Evolutionary conservation across 306 rosid genomes (phyloP), one percentile per base, ranked within the genome.

Genomic region (Boehmeria nivea): DNA sequence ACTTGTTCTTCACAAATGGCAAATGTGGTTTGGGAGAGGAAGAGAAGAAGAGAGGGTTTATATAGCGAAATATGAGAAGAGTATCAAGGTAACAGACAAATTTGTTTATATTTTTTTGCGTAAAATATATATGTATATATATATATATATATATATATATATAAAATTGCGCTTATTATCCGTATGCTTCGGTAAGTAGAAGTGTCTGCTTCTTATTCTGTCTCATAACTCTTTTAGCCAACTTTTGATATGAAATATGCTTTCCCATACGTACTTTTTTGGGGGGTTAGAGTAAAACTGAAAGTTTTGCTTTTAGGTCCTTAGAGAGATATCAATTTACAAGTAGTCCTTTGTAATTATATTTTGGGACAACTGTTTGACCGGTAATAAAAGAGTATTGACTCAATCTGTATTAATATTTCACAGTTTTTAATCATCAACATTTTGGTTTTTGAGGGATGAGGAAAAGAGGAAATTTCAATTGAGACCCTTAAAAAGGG

Each of bases 1-100:
- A 39, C 6, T 37, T 23, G 23, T 23, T 50, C 26, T 67, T 67
- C 33, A 14, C 16, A 21, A 50, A n/a, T 23, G 44, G 50, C 34
- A 49, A 23, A 23, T 44, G 38, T 14, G 43, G 36, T 57, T 42
- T 13, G 37, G n/a, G 33, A 50, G 53, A 39, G 20, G 36, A 50
- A 23, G 8, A 20, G 72, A 9, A 58, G 59, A 1, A 17, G 42
- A 14, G 20, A 18, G 50, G 68, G 56, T 19, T 42, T 78, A 64
- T 72, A 78, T 66, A 75, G 72, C 33, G 60, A 60, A 51, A 9
- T 6, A 45, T 17, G 13, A 10, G 51, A 19, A 45, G 12, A 45
- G 9, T 19, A 15, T 45, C 8, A 54, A 40, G 14, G 2, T 22
- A 2, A n/a, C 27, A 59, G 6, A 16, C 25, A 6, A 25, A 24